A percentile compares a stretch with the other conserved stretches of the same genome.
Evolutionary conservation across 495 filamentous ascomycete genomes (phyloP).

Genomic region (Trichoderma asperelloides): DNA sequence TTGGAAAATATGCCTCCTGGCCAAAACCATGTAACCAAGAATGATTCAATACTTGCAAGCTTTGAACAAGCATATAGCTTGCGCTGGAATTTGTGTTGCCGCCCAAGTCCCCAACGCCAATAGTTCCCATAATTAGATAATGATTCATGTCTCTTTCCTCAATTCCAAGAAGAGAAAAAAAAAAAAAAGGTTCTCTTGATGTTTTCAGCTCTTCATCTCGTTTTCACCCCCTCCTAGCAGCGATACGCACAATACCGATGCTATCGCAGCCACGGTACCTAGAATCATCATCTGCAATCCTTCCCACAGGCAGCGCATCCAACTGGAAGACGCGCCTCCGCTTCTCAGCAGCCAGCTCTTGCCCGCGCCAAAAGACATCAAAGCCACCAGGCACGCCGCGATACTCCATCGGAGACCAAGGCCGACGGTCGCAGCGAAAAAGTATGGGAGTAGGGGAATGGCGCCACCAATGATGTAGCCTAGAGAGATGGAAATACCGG

Average conservation of each 20-base stretch:
- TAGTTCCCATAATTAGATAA: not conserved
- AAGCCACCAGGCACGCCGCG: conserved; percentile 54
- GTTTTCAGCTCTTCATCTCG: not conserved
- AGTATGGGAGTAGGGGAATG: conserved; percentile 66
- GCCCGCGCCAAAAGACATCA: conserved; percentile 65
- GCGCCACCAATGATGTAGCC: conserved; percentile 70
- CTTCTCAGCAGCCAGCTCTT: conserved; percentile 50
- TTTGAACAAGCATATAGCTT: too few relatives aligned
- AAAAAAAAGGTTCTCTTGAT: not conserved
- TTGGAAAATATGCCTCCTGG: too few relatives aligned
- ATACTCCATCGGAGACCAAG: conserved; percentile 61
- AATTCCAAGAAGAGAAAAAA: not conserved
- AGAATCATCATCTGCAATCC: conserved; percentile 57
- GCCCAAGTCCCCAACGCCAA: not conserved
- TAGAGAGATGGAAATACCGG: conserved; percentile 48
- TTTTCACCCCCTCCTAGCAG: not conserved
- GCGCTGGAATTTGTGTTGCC: not conserved
- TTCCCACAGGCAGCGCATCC: conserved; percentile 17
- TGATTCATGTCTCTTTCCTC: not conserved
- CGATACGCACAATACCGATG: conserved; percentile 53
- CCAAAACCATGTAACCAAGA: too few relatives aligned
- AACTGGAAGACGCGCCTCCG: conserved; percentile 20
- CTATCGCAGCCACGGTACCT: conserved; percentile 53
- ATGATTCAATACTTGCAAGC: too few relatives aligned
- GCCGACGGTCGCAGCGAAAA: conserved; percentile 55